Evolutionary conservation across 2,329 filamentous ascomycete species (phyloP).

Genomic region (Claviceps monticola): DNA sequence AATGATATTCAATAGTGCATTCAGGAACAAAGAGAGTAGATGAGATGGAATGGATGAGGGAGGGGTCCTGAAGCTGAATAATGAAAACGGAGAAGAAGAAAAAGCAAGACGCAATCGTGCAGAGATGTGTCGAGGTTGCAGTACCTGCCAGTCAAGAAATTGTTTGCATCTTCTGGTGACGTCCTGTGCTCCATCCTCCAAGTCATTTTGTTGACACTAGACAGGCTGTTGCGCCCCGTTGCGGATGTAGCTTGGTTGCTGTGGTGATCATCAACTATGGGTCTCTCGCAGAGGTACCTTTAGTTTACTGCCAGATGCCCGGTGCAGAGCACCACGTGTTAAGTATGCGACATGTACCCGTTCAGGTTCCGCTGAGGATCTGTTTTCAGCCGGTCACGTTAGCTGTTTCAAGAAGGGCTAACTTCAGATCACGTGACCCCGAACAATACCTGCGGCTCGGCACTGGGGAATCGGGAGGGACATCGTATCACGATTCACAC

Average conservation of each 20-base stretch:
- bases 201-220: slow-evolving; percentile 6
- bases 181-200: background rate
- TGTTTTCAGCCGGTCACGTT: too few species aligned
- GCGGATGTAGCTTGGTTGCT: background rate
- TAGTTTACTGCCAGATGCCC: too few species aligned
- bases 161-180: slow-evolving; percentile 2
- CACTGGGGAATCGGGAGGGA: too few species aligned
- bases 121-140: background rate
- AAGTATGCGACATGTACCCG: too few species aligned
- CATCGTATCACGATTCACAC: too few species aligned
- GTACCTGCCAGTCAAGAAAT: background rate
- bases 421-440: too few species aligned
- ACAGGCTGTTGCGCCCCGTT: background rate
- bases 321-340: too few species aligned
- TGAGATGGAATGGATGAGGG: background rate
- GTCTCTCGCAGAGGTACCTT: too few species aligned
- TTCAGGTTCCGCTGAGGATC: too few species aligned
- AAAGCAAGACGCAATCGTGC: background rate
- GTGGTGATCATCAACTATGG: background rate
- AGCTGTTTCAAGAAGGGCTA: too few species aligned
- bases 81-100: background rate
- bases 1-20: slow-evolving; percentile 6
- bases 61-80: background rate
- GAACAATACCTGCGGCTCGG: too few species aligned
- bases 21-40: background rate